Percentiles rank a stretch among this genome's conserved stretches.
These are phyloP conservation scores for Penicillium mononematosum DNA, from an alignment of 495 filamentous ascomycete species.

Conservation along the genomic window DNA sequence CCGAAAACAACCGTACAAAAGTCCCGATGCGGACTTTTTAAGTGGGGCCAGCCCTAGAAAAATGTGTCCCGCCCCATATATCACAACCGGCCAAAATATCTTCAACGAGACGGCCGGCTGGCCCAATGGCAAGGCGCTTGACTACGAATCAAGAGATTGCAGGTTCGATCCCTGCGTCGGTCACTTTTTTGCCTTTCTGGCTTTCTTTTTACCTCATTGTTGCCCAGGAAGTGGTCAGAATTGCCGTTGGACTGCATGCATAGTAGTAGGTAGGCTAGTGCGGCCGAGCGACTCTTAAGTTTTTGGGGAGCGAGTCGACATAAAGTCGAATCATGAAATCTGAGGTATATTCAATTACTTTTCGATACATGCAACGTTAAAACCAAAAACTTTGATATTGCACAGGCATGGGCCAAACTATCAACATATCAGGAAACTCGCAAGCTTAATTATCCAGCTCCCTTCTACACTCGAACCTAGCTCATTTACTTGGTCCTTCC, in stretches of 20 bases:
- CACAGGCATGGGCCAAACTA: too few species aligned
- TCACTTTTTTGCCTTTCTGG: conserved; percentile 24
- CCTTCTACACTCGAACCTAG: too few species aligned
- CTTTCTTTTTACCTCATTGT: neutral
- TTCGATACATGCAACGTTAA: neutral
- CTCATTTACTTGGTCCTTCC: too few species aligned
- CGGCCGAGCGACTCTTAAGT: neutral
- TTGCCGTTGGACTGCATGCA: neutral
- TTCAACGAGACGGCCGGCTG: conserved; percentile 37
- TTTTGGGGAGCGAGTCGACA: too few species aligned
- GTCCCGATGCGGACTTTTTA: neutral
- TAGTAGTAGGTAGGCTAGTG: neutral
- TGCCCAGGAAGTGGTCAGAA: neutral
- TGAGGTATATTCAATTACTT: neutral
- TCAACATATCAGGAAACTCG: too few species aligned
- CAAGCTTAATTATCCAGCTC: too few species aligned
- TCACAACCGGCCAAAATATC: neutral
- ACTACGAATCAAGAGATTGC: conserved; percentile 69
- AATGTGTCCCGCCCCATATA: neutral
- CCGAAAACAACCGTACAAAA: neutral
- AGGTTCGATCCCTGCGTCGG: conserved; percentile 48
- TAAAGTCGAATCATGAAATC: neutral
- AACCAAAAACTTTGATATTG: neutral
- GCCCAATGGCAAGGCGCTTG: conserved; percentile 73
- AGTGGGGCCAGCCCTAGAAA: neutral